phyloP scores from a whole-genome alignment of 306 rosid genomes.

The Comarum palustre region DNA sequence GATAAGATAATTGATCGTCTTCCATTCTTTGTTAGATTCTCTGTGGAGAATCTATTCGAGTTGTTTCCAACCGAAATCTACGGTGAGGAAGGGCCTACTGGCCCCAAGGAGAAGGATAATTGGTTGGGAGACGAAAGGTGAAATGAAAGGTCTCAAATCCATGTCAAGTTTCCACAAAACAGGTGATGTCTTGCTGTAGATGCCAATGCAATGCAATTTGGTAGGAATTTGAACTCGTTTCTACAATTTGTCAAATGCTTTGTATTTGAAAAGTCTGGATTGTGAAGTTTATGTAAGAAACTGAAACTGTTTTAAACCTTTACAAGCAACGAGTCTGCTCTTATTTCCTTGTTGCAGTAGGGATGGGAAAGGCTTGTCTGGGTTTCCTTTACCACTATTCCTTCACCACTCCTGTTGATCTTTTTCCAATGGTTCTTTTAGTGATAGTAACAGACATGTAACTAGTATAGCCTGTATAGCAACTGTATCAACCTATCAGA shows the following conservation, averaged over 20 bases:
- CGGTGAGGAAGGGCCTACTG: constrained; percentile 96
- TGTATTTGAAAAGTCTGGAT: background rate
- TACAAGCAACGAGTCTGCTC: background rate
- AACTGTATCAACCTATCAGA: no score
- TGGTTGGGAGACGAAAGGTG: constrained; percentile 87
- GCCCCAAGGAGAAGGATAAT: constrained; percentile 87
- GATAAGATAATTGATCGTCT: constrained; percentile 69
- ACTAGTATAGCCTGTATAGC: no score
- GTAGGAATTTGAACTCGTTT: background rate
- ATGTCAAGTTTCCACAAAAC: background rate
- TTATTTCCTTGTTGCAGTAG: background rate
- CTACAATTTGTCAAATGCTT: background rate
- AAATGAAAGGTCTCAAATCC: background rate
- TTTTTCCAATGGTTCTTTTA: background rate
- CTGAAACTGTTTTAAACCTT: background rate
- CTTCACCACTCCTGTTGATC: background rate
- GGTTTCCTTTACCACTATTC: background rate
- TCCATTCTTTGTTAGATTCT: constrained; percentile 72
- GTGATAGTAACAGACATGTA: background rate
- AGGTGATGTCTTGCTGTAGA: background rate
- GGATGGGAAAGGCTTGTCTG: background rate
- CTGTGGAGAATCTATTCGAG: constrained; percentile 70
- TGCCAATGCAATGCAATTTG: background rate
- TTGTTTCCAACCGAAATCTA: constrained; percentile 84
- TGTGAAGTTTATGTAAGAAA: background rate